Evolutionary conservation across 192 early-diverging fungal genomes (phyloP).

Genomic region (Coemansia sp.): DNA sequence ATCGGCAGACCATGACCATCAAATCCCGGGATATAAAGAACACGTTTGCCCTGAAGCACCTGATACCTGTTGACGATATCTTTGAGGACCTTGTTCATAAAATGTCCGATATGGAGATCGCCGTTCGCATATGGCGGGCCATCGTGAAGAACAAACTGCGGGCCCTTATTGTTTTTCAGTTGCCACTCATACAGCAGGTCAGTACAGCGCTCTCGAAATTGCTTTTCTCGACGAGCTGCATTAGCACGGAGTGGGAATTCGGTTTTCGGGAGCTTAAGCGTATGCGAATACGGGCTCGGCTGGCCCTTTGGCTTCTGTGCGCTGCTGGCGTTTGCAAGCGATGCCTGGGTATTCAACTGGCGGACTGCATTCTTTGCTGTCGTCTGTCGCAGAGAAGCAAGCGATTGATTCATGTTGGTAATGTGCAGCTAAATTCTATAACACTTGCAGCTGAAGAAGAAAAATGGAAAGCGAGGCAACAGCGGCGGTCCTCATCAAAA

Average conservation of each 20-base stretch:
- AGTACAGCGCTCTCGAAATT: constrained; percentile 65
- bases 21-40: constrained; percentile 77
- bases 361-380: not conserved
- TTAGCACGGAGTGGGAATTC: constrained; percentile 69
- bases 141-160: constrained; percentile 77
- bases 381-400: constrained; percentile 18
- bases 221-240: constrained; percentile 61
- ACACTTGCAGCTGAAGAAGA: not conserved
- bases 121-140: constrained; percentile 86
- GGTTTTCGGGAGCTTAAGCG: constrained; percentile 73
- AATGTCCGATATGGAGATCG: constrained; percentile 72
- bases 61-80: constrained; percentile 78
- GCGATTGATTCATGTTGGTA: constrained; percentile 40
- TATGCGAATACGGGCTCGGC: constrained; percentile 50
- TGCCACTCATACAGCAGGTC: constrained; percentile 74
- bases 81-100: constrained; percentile 82
- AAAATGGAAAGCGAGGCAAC: not conserved
- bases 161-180: constrained; percentile 67
- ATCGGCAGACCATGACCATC: constrained; percentile 84
- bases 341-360: not conserved
- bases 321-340: not conserved
- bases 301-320: constrained; percentile 15
- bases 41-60: constrained; percentile 69
- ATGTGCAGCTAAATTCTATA: not conserved
- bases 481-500: too few species aligned